Evolutionary conservation across 2,329 filamentous ascomycete species (phyloP).

Genomic region (Fusarium oxysporum): DNA sequence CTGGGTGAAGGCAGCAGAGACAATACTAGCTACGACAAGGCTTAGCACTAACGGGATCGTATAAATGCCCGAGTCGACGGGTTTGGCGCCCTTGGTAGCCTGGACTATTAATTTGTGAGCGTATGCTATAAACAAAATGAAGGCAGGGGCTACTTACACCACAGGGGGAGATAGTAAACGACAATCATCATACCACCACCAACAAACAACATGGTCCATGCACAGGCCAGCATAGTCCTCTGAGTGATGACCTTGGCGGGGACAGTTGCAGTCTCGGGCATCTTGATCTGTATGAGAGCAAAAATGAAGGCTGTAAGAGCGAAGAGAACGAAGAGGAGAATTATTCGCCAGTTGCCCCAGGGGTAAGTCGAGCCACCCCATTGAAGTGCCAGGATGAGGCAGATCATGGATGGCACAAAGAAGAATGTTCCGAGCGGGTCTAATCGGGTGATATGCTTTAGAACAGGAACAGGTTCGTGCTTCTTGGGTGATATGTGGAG

Average conservation of each 20-base stretch:
- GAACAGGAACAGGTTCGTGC: constrained; percentile 47
- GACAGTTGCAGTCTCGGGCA: constrained; percentile 67
- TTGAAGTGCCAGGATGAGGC: constrained; percentile 71
- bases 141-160: constrained; percentile 57
- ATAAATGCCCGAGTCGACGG: constrained; percentile 67
- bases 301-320: constrained; percentile 60
- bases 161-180: constrained; percentile 66
- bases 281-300: constrained; percentile 62
- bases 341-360: constrained; percentile 65
- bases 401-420: constrained; percentile 69
- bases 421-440: constrained; percentile 70
- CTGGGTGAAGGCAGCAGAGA: constrained; percentile 61
- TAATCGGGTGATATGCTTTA: constrained; percentile 62
- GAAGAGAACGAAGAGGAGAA: constrained; percentile 65
- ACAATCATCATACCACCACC: constrained; percentile 64
- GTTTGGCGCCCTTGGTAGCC: constrained; percentile 63
- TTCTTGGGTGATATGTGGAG: constrained; percentile 56
- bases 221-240: constrained; percentile 64
- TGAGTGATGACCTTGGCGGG: constrained; percentile 66
- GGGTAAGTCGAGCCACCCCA: constrained; percentile 68
- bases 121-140: background rate
- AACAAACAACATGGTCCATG: constrained; percentile 60
- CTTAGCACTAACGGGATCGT: constrained; percentile 68
- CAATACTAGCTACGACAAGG: constrained; percentile 63
- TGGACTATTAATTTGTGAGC: constrained; percentile 58